Evolutionary conservation across 805 yeast species (phyloP).

Genomic region (Myxozyma udenii): DNA sequence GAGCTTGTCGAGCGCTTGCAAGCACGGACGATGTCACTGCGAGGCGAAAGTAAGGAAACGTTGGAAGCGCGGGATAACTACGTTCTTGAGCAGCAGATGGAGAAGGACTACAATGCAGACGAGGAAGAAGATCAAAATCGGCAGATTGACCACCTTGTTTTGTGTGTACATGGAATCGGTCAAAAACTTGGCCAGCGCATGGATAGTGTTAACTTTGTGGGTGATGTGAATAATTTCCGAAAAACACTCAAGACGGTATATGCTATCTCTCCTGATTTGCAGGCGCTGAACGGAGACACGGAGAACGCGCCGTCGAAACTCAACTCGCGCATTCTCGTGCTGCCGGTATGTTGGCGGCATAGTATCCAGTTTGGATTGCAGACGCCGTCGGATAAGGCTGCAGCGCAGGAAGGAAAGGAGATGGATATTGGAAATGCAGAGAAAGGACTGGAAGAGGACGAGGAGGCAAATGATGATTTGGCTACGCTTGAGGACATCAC

Average conservation of each 20-base stretch:
- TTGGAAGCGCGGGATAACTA: conserved; percentile 16
- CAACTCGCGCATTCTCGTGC: conserved; percentile 62
- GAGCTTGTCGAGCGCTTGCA: conserved; percentile 10
- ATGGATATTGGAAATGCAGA: conserved; percentile 33
- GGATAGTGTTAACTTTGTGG: conserved; percentile 82
- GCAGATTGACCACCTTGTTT: conserved; percentile 59
- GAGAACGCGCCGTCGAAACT: conserved; percentile 6
- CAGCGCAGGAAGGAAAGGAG: conserved; percentile 5
- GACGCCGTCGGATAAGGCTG: conserved; percentile 6
- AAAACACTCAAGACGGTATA: conserved; percentile 29
- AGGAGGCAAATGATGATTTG: conserved; percentile 8
- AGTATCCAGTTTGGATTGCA: conserved; percentile 39
- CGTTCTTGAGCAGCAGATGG: conserved; percentile 32
- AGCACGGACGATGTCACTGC: not conserved
- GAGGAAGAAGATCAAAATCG: conserved; percentile 32
- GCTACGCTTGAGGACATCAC: conserved; percentile 68
- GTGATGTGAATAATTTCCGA: conserved; percentile 38
- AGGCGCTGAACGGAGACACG: conserved; percentile 23
- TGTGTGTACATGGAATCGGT: conserved; percentile 96
- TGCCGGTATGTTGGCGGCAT: conserved; percentile 92
- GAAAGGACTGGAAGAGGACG: conserved; percentile 37
- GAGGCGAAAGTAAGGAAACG: conserved; percentile 6
- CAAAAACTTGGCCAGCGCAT: conserved; percentile 76
- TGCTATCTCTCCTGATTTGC: conserved; percentile 26
- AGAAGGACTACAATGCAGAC: conserved; percentile 31